Base-by-base conservation (phyloP, 768 basidiomycete genomes). In the Sporobolomyces phaffii region DNA sequence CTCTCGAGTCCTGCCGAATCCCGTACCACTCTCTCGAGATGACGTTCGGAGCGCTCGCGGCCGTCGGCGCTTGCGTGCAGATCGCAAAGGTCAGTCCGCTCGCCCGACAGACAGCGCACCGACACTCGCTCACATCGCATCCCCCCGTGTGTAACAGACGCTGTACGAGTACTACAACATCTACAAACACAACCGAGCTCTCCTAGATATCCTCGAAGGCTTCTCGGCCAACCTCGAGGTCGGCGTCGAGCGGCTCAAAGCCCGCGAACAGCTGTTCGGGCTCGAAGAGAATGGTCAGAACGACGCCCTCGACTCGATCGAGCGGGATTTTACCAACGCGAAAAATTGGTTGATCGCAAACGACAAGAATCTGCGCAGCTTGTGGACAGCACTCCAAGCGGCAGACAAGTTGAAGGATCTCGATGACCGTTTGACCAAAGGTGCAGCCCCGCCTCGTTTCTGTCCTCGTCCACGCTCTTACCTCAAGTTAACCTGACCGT, bases 341-440 rank as follows among this genome's bases (percentile, higher is more conserved):
- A 62, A 47, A 28, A 34, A 22, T 1, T 70, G 69, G 69, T 57
- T 70, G 1, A 3, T 28, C 0, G 33, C 69, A 29, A 70, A 70
- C 29, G 64, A 70, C 45, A 65, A 65, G 60, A 65, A 65, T 26
- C 22, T 70, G 9, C 33, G 56, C 1, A 48, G 49, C 8, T 26
- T 48, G 1, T 70, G 69, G 69, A 70, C 69, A 3, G 64, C 69
- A 1, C 33, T 70, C 5, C 64, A 70, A 59, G 69, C 69, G 9
- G 64, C 61, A 29, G 66, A 68, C 61, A 68, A 60, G 59, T 51
- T 65, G 20, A 52, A 54, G 1, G 64, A 60, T 31, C 52, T 66
- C 26, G 65, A 66, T 48, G 65, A 56, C n/a, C 59, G 65, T 11
- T 34, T 68, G 54, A 60, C 66, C 4, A 66, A 66, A 47, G 56